Evolutionary conservation across 1,284 basidiomycete species (phyloP).

Genomic region (Cerioporus squamosus): DNA sequence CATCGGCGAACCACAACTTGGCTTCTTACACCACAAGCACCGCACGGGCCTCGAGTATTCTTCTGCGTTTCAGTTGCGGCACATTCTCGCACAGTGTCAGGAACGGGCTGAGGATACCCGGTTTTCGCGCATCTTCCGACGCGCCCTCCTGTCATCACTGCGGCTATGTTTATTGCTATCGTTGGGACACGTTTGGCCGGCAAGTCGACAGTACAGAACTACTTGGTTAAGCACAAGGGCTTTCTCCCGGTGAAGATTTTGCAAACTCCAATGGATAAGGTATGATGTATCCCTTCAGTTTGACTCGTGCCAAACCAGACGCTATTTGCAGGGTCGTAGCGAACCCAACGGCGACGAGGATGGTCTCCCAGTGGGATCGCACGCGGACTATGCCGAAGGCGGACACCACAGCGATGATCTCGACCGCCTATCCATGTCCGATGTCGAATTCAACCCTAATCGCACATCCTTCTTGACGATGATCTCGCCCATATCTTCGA

Average conservation of each 20-base stretch:
- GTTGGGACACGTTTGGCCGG: conserved; percentile 86
- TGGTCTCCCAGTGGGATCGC: neutral
- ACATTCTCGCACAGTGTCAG: too few relatives aligned
- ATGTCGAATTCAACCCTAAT: conserved; percentile 9
- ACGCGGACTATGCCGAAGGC: neutral
- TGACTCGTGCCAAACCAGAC: neutral
- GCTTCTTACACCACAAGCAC: neutral
- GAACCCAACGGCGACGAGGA: neutral
- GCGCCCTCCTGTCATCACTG: neutral
- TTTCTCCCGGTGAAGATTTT: conserved; percentile 51
- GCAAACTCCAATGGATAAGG: neutral
- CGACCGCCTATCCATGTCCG: neutral
- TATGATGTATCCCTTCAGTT: neutral
- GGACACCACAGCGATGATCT: neutral
- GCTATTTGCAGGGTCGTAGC: neutral
- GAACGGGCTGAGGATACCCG: too few relatives aligned
- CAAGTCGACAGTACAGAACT: conserved; percentile 78
- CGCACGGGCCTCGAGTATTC: too few relatives aligned
- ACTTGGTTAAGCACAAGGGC: conserved; percentile 60
- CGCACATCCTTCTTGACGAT: conserved; percentile 34
- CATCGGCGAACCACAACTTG: neutral
- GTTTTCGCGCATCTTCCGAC: too few relatives aligned
- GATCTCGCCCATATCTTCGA: conserved; percentile 31
- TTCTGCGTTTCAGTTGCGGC: too few relatives aligned
- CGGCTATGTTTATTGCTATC: conserved; percentile 83